Base-by-base conservation (phyloP, 257 asterid species). In the Solanum pimpinellifolium region DNA sequence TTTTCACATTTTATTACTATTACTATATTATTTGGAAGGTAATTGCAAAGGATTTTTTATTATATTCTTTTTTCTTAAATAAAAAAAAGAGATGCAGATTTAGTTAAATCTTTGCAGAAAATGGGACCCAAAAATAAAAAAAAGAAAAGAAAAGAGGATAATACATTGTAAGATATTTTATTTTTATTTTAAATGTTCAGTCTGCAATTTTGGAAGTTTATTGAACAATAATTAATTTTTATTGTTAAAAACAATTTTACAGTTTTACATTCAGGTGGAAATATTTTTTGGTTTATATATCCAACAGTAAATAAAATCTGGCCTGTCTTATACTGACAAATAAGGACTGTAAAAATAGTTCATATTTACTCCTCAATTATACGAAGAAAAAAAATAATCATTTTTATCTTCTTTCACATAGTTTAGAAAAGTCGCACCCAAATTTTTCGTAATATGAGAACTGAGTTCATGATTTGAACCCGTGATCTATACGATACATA, bases 181-280 rank as follows among this genome's bases (percentile, higher is more conserved):
- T 16, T 31, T 69, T 70, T 31, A 31, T 70, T 70, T 25, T 20
- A 20, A 16, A 70, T 33, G 25, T 41, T 39, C 80, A 84, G 80
- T 14, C 81, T 42, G 60, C 65, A 84, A 72, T 25, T 25, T 84
- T 27, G 78, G 74, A 37, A 66, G 62, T 77, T 77, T 27, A 44
- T 46, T 59, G 75, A 60, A 14, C 21, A 83, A 33, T 65, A 8
- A 16, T 84, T 84, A 69, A 68, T 16, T 42, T 70, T 49, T 66
- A 84, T 47, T 20, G 62, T 80, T 46, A 80, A 47, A 47, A 80
- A 80, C 15, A 46, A 80, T 47, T 78, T 80, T 20, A 78, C 8
- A 15, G 15, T 4, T 78, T 47, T 21, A 80, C 9, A 16, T 8
- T 5, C 42, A 16, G 31, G 69, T 80, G 11, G 8, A 31, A 31